Percentiles rank a stretch among this genome's conserved stretches.
These are phyloP conservation scores for Tuber brumale DNA, from an alignment of 495 filamentous ascomycete species.

Conservation along the genomic window DNA sequence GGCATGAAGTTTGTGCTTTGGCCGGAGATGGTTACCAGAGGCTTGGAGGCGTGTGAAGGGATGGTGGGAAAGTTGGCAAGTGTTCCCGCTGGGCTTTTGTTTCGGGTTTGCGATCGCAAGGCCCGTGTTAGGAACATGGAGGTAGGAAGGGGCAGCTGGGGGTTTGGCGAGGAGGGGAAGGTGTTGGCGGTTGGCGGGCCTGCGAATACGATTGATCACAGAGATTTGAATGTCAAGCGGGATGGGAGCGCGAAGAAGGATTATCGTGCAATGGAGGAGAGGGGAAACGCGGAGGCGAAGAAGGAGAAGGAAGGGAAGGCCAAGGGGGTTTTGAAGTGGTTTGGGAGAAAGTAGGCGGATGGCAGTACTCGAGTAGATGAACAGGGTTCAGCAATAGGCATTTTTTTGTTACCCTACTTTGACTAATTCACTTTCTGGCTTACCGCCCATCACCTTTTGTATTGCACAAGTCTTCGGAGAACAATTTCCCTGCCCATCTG, in stretches of 20 bases:
- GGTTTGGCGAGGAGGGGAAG: constrained; percentile 23
- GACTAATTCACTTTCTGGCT: too few relatives aligned
- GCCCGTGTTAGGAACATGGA: not conserved
- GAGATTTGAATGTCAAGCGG: not conserved
- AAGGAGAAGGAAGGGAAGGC: not conserved
- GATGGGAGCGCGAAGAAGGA: not conserved
- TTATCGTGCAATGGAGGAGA: not conserved
- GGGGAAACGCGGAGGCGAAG: not conserved
- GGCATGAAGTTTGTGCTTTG: constrained; percentile 15
- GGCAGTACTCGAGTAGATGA: too few relatives aligned
- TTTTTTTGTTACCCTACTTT: too few relatives aligned
- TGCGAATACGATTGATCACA: not conserved
- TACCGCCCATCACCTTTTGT: too few relatives aligned
- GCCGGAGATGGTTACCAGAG: not conserved
- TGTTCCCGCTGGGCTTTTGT: constrained; percentile 9
- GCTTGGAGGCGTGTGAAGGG: not conserved
- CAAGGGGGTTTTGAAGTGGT: not conserved
- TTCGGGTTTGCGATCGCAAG: constrained; percentile 15
- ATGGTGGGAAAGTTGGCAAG: not conserved
- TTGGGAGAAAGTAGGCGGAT: not conserved
- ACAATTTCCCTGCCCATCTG: too few relatives aligned
- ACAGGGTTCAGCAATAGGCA: too few relatives aligned
- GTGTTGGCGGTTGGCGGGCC: constrained; percentile 11
- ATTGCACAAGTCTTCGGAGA: too few relatives aligned
- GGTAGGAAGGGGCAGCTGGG: constrained; percentile 23